A percentile compares a stretch with the other conserved stretches of the same genome.
These are phyloP conservation scores for Daldinia sp. DNA, from an alignment of 2,329 filamentous ascomycete species.

Conservation along the genomic window DNA sequence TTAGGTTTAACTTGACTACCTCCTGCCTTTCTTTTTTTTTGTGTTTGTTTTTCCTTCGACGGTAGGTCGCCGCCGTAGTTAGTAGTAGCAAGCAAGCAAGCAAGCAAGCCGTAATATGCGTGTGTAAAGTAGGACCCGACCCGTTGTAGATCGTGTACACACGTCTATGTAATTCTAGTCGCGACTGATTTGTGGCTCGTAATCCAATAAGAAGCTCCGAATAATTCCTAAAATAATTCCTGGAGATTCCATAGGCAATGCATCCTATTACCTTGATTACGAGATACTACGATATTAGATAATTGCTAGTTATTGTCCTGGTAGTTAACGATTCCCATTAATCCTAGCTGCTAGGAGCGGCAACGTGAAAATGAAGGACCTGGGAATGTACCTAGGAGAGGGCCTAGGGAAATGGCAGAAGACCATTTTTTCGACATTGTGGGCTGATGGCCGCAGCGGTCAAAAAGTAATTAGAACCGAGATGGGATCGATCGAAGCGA, in stretches of 20 bases:
- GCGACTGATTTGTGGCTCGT: no score
- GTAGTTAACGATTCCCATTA: no score
- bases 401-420: background rate
- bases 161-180: no score
- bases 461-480: conserved; percentile 4
- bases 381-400: background rate
- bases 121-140: background rate
- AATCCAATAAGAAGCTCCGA: conserved; percentile 10
- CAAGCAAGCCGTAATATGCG: no score
- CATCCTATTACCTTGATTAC: background rate
- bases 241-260: background rate
- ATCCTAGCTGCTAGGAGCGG: background rate
- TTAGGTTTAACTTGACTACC: no score
- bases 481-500: no score
- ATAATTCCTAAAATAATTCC: conserved; percentile 14
- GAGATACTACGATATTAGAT: background rate
- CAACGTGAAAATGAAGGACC: conserved; percentile 31
- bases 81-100: no score
- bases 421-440: conserved; percentile 32
- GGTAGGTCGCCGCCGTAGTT: conserved; percentile 1
- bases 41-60: background rate
- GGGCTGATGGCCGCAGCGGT: conserved; percentile 37
- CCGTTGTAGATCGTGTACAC: background rate
- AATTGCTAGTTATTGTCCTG: no score
- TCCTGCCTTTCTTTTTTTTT: no score